Base-by-base conservation (phyloP, 257 asterid species). In the Nicotiana tabacum region DNA sequence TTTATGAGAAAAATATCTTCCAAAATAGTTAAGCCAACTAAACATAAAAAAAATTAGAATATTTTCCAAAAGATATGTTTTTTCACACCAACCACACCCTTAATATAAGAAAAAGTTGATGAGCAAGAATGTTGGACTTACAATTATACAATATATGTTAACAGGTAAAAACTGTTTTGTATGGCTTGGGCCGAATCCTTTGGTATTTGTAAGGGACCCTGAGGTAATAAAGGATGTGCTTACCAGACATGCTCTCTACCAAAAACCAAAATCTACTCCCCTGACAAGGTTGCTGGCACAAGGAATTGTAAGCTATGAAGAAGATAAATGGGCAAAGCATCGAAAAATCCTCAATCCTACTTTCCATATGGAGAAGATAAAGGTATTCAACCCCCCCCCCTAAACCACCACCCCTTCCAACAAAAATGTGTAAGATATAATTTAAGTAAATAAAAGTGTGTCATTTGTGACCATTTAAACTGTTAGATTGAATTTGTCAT, bases 301-400 rank as follows among this genome's bases (percentile, higher is more conserved):
- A 79, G 97, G 97, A 58, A 2, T 91, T 3, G 68, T 48, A 17
- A 11, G 2, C 30, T 51, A 67, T 24, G 97, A 92, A 9, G 84
- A 80, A 4, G 91, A 91, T 3, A 85, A 88, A 86, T 92, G 97
- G 97, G 83, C 88, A 11, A 92, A 90, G 60, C 93, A 91, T 58
- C 87, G 97, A 55, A 93, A 82, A 77, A 58, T 93, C 68, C 82
- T 93, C 84, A 91, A 86, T 85, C 93, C 97, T 18, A 92, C 93
- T 76, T 93, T 93, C 89, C 92, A 90, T 56, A 27, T 84, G 1
- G 93, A 91, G 69, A 91, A 83, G 55, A 30, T 83, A 53, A 83
- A 83, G 85, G 85, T 83, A 69, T n/a, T 9, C 24, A 1, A 4
- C 37, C 33, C 13, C 1, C 13, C 7, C 13, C 1, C 12, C 8